Percentiles rank a stretch among this genome's conserved stretches.
These are phyloP conservation scores for Pythium utonaiense DNA, from an alignment of 352 stramenopile species.

Conservation along the genomic window DNA sequence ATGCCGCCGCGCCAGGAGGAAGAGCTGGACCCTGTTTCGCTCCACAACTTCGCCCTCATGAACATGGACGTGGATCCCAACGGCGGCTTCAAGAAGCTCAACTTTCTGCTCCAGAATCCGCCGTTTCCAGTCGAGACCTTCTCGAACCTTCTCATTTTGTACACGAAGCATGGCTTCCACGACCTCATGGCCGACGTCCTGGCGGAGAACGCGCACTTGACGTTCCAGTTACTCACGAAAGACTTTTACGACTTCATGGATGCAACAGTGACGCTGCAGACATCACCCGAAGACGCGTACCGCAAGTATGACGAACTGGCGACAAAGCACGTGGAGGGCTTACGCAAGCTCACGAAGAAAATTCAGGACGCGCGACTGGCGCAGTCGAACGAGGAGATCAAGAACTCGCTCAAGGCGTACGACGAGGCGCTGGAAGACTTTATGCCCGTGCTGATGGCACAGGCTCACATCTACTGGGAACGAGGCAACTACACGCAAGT, in stretches of 20 bases:
- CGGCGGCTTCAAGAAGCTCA: conserved; percentile 93
- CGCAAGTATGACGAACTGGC: conserved; percentile 92
- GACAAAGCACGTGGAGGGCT: conserved; percentile 90
- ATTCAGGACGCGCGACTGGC: conserved; percentile 91
- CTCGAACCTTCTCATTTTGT: conserved; percentile 93
- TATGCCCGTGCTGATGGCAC: conserved; percentile 96
- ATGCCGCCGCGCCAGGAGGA: conserved; percentile 91
- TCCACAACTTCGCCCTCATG: conserved; percentile 90
- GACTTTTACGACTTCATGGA: conserved; percentile 97
- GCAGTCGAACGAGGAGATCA: conserved; percentile 92
- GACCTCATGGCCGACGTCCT: conserved; percentile 94
- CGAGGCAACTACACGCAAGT: conserved; percentile 95
- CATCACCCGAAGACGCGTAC: conserved; percentile 92
- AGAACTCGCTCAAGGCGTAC: conserved; percentile 90
- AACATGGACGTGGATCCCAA: conserved; percentile 93
- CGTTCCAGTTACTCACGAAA: conserved; percentile 90
- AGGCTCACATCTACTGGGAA: conserved; percentile 96
- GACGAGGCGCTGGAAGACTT: conserved; percentile 93
- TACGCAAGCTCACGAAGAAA: conserved; percentile 93
- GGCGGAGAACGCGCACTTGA: conserved; percentile 93
- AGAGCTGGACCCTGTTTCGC: conserved; percentile 91
- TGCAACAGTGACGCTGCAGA: conserved; percentile 90
- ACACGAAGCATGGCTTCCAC: conserved; percentile 94
- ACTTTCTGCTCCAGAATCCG: conserved; percentile 92
- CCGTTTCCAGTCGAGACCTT: conserved; percentile 95